phyloP scores from a whole-genome alignment of 106 monocot species.

The Apostasia shenzhenica region DNA sequence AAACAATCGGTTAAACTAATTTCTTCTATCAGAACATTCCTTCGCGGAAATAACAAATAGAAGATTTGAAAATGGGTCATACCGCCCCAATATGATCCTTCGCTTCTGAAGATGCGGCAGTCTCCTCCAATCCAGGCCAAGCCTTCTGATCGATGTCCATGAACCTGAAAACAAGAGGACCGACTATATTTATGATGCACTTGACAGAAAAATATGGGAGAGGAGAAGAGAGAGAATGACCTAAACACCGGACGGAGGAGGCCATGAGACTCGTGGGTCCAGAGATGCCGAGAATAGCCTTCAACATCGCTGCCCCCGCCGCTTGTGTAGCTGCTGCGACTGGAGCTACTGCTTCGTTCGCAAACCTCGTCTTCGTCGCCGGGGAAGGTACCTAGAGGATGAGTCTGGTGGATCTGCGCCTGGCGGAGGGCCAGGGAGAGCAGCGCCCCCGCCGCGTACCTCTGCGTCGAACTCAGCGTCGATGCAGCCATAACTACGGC shows the following conservation, averaged over 20 bases:
- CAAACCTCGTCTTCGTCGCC: conserved; percentile 12
- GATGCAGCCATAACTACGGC: conserved; percentile 15
- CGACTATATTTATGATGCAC: background rate
- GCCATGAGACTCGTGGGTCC: conserved; percentile 47
- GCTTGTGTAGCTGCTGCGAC: conserved; percentile 3
- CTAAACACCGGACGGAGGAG: conserved; percentile 77
- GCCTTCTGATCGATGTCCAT: conserved; percentile 57
- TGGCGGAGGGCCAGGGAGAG: conserved; percentile 62
- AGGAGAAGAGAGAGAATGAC: conserved; percentile 8
- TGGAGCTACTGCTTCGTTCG: conserved; percentile 14
- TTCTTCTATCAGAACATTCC: no score
- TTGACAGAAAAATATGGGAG: background rate
- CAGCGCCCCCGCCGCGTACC: conserved; percentile 60
- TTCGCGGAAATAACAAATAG: background rate
- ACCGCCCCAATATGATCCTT: conserved; percentile 63
- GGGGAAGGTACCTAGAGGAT: conserved; percentile 17
- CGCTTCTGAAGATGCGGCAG: conserved; percentile 31
- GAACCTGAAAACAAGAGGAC: conserved; percentile 27
- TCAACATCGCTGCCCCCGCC: background rate
- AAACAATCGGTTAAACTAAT: no score
- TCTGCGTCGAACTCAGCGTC: conserved; percentile 41
- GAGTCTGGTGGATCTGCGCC: conserved; percentile 68
- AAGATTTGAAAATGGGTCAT: conserved; percentile 1
- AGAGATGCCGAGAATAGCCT: conserved; percentile 8
- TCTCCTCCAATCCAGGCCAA: conserved; percentile 68